A percentile compares a stretch with the other conserved stretches of the same genome.
These are phyloP conservation scores for Aspergillus aculeatinus DNA, from an alignment of 2,329 filamentous ascomycete genomes.

Conservation along the genomic window DNA sequence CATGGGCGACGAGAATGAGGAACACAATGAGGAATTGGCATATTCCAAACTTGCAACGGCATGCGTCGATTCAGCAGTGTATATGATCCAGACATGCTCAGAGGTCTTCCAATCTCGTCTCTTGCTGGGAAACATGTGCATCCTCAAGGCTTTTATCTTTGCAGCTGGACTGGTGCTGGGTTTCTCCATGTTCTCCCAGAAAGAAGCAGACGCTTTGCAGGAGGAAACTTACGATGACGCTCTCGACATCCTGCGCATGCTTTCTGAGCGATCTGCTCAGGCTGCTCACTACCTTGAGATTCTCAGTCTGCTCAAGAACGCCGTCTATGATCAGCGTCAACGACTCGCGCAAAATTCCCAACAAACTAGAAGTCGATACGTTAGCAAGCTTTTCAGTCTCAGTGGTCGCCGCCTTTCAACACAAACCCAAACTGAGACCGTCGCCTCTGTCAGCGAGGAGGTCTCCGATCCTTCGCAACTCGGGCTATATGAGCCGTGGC, in stretches of 20 bases:
- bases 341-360: conserved; percentile 28
- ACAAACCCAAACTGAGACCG: conserved; percentile 7
- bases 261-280: conserved; percentile 54
- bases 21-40: conserved; percentile 28
- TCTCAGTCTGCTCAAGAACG: conserved; percentile 48
- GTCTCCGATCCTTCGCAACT: conserved; percentile 8
- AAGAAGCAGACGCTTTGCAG: conserved; percentile 41
- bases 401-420: conserved; percentile 17
- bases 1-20: conserved; percentile 16
- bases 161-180: conserved; percentile 58
- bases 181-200: conserved; percentile 55
- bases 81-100: conserved; percentile 55
- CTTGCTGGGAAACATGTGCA: conserved; percentile 57
- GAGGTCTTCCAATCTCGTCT: conserved; percentile 48
- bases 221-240: conserved; percentile 51
- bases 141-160: conserved; percentile 59
- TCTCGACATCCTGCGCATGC: conserved; percentile 49
- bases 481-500: conserved; percentile 18
- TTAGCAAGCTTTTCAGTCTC: conserved; percentile 39
- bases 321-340: conserved; percentile 46
- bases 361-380: conserved; percentile 34
- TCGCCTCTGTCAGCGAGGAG: conserved; percentile 1
- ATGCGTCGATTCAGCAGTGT: conserved; percentile 57
- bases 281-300: conserved; percentile 60
- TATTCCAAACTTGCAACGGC: conserved; percentile 49